phyloP scores from a whole-genome alignment of 495 filamentous ascomycete species.

The Aspergillus coremiiformis region DNA sequence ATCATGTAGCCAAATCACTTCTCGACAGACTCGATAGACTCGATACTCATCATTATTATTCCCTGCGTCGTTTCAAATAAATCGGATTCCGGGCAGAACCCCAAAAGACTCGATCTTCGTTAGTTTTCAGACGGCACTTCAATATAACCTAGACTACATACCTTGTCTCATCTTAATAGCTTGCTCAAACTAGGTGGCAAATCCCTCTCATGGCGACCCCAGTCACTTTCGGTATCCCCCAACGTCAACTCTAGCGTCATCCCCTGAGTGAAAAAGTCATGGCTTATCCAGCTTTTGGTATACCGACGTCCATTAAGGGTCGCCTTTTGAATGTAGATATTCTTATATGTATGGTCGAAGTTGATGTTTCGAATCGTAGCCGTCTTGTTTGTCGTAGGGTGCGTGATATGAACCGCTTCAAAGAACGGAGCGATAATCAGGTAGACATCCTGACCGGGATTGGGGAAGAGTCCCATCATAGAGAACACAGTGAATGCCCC shows the following conservation, averaged over 20 bases:
- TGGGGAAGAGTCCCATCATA: slow-evolving; percentile 55
- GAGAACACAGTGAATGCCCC: slow-evolving; percentile 52
- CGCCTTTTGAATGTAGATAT: slow-evolving; percentile 63
- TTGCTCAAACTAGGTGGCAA: slow-evolving; percentile 49
- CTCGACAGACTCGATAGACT: too few relatives aligned
- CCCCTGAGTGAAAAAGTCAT: slow-evolving; percentile 67
- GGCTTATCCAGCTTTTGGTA: slow-evolving; percentile 65
- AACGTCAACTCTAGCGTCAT: slow-evolving; percentile 60
- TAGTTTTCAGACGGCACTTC: too few relatives aligned
- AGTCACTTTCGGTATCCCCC: slow-evolving; percentile 56
- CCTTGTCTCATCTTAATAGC: neutral
- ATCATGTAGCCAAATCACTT: too few relatives aligned
- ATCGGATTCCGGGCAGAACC: too few relatives aligned
- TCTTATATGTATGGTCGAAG: slow-evolving; percentile 48
- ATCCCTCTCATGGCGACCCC: slow-evolving; percentile 58
- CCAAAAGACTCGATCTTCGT: too few relatives aligned
- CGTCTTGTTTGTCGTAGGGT: slow-evolving; percentile 50
- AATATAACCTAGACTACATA: neutral
- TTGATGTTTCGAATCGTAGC: slow-evolving; percentile 53
- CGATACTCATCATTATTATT: too few relatives aligned
- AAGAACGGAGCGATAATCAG: slow-evolving; percentile 52
- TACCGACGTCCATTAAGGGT: slow-evolving; percentile 58
- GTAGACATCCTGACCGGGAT: slow-evolving; percentile 50
- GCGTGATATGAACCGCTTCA: slow-evolving; percentile 43
- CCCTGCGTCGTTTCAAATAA: too few relatives aligned